Evolutionary conservation across 148 eudicot genomes (phyloP).

Genomic region (Cornus suecica): DNA sequence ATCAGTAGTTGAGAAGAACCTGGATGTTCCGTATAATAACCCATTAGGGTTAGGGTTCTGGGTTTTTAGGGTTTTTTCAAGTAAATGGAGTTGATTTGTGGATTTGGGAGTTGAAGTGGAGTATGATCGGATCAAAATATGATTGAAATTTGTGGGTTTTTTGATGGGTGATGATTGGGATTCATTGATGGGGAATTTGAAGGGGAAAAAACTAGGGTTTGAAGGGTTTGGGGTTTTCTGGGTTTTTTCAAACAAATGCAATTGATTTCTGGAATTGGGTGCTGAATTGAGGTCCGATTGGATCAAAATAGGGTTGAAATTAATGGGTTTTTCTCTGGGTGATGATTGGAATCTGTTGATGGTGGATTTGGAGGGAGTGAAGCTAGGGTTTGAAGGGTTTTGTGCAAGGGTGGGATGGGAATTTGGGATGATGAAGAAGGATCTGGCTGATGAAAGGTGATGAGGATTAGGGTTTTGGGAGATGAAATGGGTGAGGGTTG

Average conservation of each 20-base stretch:
- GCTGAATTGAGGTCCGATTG: constrained; percentile 6
- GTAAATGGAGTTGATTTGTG: background rate
- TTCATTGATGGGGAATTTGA: background rate
- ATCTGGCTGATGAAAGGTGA: background rate
- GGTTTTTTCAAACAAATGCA: background rate
- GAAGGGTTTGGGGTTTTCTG: constrained; percentile 13
- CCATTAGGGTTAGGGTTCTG: constrained; percentile 6
- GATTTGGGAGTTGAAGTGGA: constrained; percentile 3
- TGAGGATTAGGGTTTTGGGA: background rate
- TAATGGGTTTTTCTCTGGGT: constrained; percentile 10
- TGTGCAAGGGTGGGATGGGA: background rate
- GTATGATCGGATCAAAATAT: constrained; percentile 10
- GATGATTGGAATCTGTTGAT: constrained; percentile 3
- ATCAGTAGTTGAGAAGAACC: constrained; percentile 33
- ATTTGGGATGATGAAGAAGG: background rate
- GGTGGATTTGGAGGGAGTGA: constrained; percentile 8
- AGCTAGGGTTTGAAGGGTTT: constrained; percentile 6
- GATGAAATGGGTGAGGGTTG: constrained; percentile 8
- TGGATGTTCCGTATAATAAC: background rate
- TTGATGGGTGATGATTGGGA: constrained; percentile 2
- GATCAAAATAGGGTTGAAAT: background rate
- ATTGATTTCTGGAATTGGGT: constrained; percentile 2
- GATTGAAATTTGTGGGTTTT: constrained; percentile 16
- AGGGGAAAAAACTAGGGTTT: constrained; percentile 8
- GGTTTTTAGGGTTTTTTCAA: constrained; percentile 5